Evolutionary conservation across 169 alveolate species (phyloP).

Genomic region (Eimeria praecox): DNA sequence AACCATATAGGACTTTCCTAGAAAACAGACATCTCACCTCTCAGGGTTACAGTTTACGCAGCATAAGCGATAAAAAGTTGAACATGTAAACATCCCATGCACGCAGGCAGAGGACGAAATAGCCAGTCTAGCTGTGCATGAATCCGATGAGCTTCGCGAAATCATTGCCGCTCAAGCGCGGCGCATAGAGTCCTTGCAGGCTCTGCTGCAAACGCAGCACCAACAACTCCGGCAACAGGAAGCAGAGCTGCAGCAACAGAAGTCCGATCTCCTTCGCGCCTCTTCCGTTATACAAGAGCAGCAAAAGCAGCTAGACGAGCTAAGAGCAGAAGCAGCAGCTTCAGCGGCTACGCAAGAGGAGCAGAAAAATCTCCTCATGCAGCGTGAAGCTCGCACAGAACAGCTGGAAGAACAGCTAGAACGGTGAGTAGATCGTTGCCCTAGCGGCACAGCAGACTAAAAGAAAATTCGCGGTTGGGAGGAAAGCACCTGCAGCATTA

Average conservation of each 20-base stretch:
- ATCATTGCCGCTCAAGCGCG: conserved; percentile 28
- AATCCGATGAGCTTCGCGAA: conserved; percentile 25
- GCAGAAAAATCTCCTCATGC: not conserved
- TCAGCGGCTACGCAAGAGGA: not conserved
- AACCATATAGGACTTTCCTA: not conserved
- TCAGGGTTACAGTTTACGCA: not conserved
- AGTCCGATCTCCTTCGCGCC: not conserved
- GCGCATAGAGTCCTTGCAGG: conserved; percentile 48
- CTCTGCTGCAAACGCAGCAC: conserved; percentile 50
- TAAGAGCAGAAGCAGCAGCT: conserved; percentile 22
- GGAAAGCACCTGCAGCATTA: no score
- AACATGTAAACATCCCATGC: not conserved
- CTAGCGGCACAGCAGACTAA: not conserved
- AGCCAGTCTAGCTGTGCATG: not conserved
- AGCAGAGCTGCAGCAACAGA: conserved; percentile 56
- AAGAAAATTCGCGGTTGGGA: conserved; percentile 4
- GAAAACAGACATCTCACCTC: not conserved
- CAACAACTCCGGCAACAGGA: conserved; percentile 16
- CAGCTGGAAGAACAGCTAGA: conserved; percentile 33
- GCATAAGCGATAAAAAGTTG: not conserved
- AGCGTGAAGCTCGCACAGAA: conserved; percentile 11
- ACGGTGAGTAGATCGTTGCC: not conserved
- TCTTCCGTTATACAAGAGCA: conserved; percentile 20
- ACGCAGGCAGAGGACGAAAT: conserved; percentile 64
- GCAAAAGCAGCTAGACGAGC: conserved; percentile 12